Evolutionary conservation across 768 basidiomycete genomes (phyloP).

Genomic region (Suillus plorans): DNA sequence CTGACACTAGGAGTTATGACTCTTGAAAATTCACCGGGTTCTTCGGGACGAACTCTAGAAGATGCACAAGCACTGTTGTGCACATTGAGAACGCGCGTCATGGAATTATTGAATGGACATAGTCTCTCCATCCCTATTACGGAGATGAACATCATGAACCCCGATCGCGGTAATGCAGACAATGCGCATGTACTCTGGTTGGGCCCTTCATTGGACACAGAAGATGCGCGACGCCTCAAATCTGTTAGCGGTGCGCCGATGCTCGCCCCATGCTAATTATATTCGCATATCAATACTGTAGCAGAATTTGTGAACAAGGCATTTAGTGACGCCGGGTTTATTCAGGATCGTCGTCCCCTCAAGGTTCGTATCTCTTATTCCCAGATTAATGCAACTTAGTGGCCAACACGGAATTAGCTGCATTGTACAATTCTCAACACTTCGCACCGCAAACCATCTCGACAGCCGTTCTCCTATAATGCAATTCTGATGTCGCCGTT

Average conservation of each 20-base stretch:
- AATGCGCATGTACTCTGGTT: constrained; percentile 58
- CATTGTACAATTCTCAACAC: constrained; percentile 55
- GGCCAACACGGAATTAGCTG: constrained; percentile 28
- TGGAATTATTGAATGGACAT: constrained; percentile 36
- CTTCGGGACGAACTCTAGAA: constrained; percentile 31
- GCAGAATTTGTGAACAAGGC: constrained; percentile 42
- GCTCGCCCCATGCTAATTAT: background rate
- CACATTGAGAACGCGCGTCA: constrained; percentile 38
- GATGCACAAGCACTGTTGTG: constrained; percentile 45
- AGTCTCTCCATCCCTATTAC: constrained; percentile 43
- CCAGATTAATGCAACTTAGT: background rate
- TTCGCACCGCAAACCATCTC: constrained; percentile 40
- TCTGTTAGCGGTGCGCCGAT: constrained; percentile 36
- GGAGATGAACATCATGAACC: constrained; percentile 49
- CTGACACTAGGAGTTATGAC: constrained; percentile 76
- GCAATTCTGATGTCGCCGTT: constrained; percentile 33
- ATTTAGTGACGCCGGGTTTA: constrained; percentile 43
- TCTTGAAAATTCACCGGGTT: constrained; percentile 34
- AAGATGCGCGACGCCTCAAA: constrained; percentile 30
- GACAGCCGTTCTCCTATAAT: constrained; percentile 44
- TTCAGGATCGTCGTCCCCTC: constrained; percentile 47
- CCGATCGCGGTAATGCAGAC: constrained; percentile 33
- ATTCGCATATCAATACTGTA: constrained; percentile 8
- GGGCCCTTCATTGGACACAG: constrained; percentile 41
- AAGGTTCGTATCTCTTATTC: constrained; percentile 36